phyloP scores from a whole-genome alignment of 2,329 filamentous ascomycete genomes.

The Aspergillus aculeatinus region DNA sequence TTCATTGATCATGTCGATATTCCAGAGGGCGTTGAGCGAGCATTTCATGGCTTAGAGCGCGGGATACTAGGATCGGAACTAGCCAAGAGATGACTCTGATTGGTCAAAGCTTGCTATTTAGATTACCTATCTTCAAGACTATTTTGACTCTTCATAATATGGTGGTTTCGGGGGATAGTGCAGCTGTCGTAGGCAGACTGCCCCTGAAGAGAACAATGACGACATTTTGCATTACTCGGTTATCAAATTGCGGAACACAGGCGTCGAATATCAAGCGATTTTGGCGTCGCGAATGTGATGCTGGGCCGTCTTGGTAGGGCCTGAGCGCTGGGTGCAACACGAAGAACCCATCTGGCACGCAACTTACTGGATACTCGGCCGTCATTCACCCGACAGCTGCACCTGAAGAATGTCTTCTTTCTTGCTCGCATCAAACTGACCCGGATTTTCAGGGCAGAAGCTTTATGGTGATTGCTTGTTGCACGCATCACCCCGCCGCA shows the following conservation, averaged over 20 bases:
- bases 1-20: conserved; percentile 49
- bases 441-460: neutral
- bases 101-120: neutral
- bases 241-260: neutral
- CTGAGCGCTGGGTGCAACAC: neutral
- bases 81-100: conserved; percentile 1
- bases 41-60: conserved; percentile 27
- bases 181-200: too few species aligned
- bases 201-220: neutral
- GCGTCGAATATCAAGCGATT: neutral
- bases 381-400: neutral
- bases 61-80: neutral
- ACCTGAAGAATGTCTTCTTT: neutral
- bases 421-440: neutral
- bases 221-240: neutral
- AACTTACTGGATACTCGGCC: neutral
- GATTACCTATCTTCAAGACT: neutral
- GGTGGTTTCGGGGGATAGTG: too few species aligned
- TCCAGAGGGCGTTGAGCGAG: conserved; percentile 35
- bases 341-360: neutral
- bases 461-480: neutral
- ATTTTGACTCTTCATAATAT: neutral
- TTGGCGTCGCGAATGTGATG: neutral
- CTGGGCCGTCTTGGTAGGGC: neutral
- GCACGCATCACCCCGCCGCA: neutral